Evolutionary conservation across 1,139 yeast species (phyloP).

Genomic region (Hyphopichia buzzinii): DNA sequence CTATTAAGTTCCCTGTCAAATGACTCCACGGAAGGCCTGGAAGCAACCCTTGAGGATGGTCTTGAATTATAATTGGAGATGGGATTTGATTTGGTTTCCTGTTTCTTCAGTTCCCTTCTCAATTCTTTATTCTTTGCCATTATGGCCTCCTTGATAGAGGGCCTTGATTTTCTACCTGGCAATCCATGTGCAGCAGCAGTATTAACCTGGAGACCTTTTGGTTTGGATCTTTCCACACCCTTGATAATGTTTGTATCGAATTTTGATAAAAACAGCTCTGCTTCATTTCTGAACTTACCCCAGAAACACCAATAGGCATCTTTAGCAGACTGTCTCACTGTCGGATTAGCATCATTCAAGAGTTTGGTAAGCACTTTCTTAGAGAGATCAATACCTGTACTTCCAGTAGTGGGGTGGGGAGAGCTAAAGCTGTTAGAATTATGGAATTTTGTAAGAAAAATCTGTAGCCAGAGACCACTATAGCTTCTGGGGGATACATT

Average conservation of each 20-base stretch:
- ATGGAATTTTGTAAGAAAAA: conserved; percentile 48
- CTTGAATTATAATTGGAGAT: conserved; percentile 13
- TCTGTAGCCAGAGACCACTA: conserved; percentile 69
- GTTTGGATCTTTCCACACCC: conserved; percentile 49
- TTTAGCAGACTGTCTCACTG: conserved; percentile 76
- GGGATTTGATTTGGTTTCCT: conserved; percentile 7
- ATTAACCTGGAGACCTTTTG: conserved; percentile 17
- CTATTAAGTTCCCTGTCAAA: conserved; percentile 1
- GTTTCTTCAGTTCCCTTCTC: conserved; percentile 21
- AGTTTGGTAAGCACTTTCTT: conserved; percentile 58
- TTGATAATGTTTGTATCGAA: conserved; percentile 37
- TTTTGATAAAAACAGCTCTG: conserved; percentile 51
- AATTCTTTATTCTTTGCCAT: conserved; percentile 35
- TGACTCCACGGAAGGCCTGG: background rate
- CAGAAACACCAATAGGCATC: conserved; percentile 70
- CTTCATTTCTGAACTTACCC: conserved; percentile 45
- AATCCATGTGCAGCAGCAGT: conserved; percentile 9
- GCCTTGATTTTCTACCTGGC: conserved; percentile 16
- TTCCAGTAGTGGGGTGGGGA: conserved; percentile 32
- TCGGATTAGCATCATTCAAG: conserved; percentile 75
- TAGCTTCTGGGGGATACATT: conserved; percentile 67
- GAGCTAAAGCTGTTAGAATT: conserved; percentile 27
- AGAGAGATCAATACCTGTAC: conserved; percentile 43
- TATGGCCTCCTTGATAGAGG: conserved; percentile 34
- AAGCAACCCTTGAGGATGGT: conserved; percentile 20